Base-by-base conservation (phyloP, 805 yeast species). In the Pichia nanzhaoensis region DNA sequence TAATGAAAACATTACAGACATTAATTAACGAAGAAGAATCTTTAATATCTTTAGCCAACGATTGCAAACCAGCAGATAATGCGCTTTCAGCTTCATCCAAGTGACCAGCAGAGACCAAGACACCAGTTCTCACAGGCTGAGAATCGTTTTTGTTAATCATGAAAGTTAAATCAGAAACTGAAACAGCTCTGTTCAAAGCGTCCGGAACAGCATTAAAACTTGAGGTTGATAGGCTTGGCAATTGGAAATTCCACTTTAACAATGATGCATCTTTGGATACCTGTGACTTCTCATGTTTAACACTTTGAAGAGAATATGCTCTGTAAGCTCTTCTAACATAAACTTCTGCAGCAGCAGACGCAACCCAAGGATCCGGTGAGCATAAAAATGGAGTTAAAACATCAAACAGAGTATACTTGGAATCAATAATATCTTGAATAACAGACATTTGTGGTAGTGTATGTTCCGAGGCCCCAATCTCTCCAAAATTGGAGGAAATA, bases 251-350 rank as follows among this genome's bases (percentile, higher is more conserved):
- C 95, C 96, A 90, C 52, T 86, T 83, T 50, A 89, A 76, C 45
- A 84, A 75, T 34, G 97, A 95, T 36, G 69, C 67, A 8, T 72
- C 75, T 20, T 65, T 55, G 45, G 76, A 73, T 44, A 66, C 72
- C 21, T 53, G 48, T 30, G 70, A 63, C 55, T 69, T 67, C 51
- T 74, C 77, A 59, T 87, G 86, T 44, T 71, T 68, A 44, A 95
- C 76, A 51, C 82, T 84, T 45, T 86, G 82, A 50, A 93, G 82
- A 34, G 88, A 82, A 69, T 95, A 93, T 33, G 98, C 98, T 60
- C 98, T 81, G 73, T 90, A 93, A 37, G 98, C 95, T 65, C 99
- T 84, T 65, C 98, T 84, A 49, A 90, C 82, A 66, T 93, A 93
- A 48, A 93, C 95, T 68, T 93, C 97, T 38, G 95, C 88, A 32